phyloP scores from a whole-genome alignment of 768 basidiomycete species.

The Tephrocybe sp. region DNA sequence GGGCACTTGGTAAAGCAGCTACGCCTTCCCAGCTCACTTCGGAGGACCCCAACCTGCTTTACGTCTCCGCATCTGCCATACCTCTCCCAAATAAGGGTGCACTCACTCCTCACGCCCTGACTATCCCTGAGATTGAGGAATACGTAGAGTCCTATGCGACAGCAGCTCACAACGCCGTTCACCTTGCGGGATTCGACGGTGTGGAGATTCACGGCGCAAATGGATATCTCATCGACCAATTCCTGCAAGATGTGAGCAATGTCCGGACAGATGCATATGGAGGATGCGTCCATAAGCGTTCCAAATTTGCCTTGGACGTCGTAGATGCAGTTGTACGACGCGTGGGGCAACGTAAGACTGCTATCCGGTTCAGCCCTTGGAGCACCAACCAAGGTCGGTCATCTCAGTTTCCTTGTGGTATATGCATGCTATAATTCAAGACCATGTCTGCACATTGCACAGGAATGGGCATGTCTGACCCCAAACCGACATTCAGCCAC shows the following conservation, averaged over 20 bases:
- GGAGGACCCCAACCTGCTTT: slow-evolving; percentile 27
- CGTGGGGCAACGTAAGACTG: slow-evolving; percentile 53
- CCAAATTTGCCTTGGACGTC: slow-evolving; percentile 55
- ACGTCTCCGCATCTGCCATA: slow-evolving; percentile 33
- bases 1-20: slow-evolving; percentile 52
- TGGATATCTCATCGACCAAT: slow-evolving; percentile 58
- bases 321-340: slow-evolving; percentile 47
- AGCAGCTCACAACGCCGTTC: slow-evolving; percentile 55
- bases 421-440: background rate
- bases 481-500: slow-evolving; percentile 27
- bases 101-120: slow-evolving; percentile 38
- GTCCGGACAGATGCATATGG: slow-evolving; percentile 65
- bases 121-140: slow-evolving; percentile 46
- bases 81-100: slow-evolving; percentile 16
- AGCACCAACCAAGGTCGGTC: slow-evolving; percentile 35
- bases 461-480: slow-evolving; percentile 47
- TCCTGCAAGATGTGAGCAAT: slow-evolving; percentile 56
- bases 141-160: slow-evolving; percentile 47
- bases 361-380: slow-evolving; percentile 60
- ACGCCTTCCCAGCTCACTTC: slow-evolving; percentile 29
- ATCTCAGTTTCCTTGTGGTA: no score
- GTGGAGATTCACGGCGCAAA: slow-evolving; percentile 47
- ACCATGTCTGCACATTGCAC: background rate
- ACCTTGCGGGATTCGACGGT: slow-evolving; percentile 67
- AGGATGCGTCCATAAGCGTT: slow-evolving; percentile 60